Percentiles rank a stretch among this genome's conserved stretches.
Conservation (phyloP, 2,329 filamentous ascomycete genomes). For the Aspergillus ustus region DNA sequence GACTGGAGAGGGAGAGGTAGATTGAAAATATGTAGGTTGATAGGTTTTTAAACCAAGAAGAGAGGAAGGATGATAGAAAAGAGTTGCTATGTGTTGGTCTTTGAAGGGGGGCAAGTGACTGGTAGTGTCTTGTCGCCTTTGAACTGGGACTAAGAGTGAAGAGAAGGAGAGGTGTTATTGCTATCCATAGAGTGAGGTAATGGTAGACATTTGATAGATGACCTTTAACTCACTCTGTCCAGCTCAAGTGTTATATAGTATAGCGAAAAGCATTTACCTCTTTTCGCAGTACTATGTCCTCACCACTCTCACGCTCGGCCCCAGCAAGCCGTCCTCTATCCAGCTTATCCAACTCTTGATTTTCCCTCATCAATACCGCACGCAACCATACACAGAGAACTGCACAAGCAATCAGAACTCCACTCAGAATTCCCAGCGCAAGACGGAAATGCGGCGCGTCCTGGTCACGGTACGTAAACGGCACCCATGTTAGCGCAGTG, state of each 20-base stretch:
- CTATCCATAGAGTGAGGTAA: neutral
- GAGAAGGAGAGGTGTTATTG: neutral
- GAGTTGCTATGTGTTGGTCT: neutral
- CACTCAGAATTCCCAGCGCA: constrained; percentile 44
- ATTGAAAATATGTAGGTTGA: neutral
- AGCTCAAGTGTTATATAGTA: neutral
- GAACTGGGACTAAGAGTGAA: neutral
- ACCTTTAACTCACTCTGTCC: neutral
- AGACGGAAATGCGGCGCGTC: constrained; percentile 42
- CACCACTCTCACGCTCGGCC: neutral
- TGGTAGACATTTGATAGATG: neutral
- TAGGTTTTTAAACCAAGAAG: neutral
- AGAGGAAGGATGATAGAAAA: neutral
- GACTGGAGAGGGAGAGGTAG: neutral
- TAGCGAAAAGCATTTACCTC: neutral
- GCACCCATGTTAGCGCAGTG: constrained; percentile 52
- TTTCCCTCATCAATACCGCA: constrained; percentile 45
- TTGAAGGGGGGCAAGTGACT: neutral
- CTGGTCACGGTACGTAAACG: constrained; percentile 48
- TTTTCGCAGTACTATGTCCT: neutral
- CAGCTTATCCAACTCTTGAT: constrained; percentile 46
- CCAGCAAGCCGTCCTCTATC: neutral
- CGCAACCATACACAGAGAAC: constrained; percentile 35
- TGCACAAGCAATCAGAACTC: constrained; percentile 34
- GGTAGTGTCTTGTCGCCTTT: neutral